Evolutionary conservation across 257 asterid species (phyloP).

Genomic region (Linderniella brevidens): DNA sequence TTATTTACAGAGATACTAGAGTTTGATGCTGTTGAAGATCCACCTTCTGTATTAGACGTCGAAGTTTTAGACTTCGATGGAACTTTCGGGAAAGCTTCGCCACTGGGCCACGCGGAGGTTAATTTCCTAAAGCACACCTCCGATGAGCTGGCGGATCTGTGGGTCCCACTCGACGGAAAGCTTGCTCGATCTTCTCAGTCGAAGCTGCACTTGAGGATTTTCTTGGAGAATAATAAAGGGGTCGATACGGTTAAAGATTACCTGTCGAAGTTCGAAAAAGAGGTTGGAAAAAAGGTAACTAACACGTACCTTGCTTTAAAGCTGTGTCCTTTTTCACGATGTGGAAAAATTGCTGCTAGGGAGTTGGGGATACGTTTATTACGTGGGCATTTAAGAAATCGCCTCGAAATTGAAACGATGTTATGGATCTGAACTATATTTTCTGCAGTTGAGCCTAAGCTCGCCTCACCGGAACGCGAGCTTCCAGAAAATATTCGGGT

Average conservation of each 20-base stretch:
- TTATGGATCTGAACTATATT: no score
- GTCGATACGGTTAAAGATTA: constrained; percentile 79
- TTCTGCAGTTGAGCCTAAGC: constrained; percentile 57
- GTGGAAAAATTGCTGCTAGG: neutral
- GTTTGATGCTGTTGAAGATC: constrained; percentile 86
- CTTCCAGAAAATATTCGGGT: constrained; percentile 62
- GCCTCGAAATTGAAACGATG: no score
- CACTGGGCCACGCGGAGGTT: constrained; percentile 82
- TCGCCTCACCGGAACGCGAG: constrained; percentile 73
- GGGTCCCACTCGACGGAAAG: constrained; percentile 87
- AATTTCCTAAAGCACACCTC: constrained; percentile 77
- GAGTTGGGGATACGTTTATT: constrained; percentile 1
- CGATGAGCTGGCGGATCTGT: constrained; percentile 64
- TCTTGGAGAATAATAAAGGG: constrained; percentile 78
- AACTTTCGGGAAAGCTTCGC: constrained; percentile 54
- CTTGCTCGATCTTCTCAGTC: constrained; percentile 65
- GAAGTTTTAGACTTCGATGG: constrained; percentile 86
- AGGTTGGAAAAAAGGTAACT: constrained; percentile 82
- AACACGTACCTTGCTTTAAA: neutral
- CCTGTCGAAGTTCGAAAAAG: constrained; percentile 69
- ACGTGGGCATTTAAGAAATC: no score
- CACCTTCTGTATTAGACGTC: constrained; percentile 73
- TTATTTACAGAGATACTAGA: constrained; percentile 60
- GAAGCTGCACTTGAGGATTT: constrained; percentile 67
- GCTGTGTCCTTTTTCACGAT: neutral